Evolutionary conservation across 352 stramenopile genomes (phyloP).

Genomic region (Nothophytophthora sp.): DNA sequence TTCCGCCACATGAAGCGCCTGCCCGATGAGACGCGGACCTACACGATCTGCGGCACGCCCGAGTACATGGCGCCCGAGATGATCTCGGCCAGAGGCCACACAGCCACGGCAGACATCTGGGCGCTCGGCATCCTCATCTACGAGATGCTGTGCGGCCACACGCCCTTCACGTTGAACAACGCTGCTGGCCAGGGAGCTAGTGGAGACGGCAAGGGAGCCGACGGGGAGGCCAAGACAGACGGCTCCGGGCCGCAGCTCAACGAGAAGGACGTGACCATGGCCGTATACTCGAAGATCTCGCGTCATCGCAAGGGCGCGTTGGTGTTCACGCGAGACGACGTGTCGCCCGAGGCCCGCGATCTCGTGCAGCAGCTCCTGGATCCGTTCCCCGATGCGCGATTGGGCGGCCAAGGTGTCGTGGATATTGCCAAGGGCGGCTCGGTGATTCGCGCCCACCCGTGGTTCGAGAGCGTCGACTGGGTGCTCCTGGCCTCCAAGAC

Average conservation of each 20-base stretch:
- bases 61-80: conserved; percentile 92
- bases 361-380: conserved; percentile 73
- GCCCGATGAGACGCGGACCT: conserved; percentile 77
- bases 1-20: conserved; percentile 88
- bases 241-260: conserved; percentile 38
- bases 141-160: conserved; percentile 84
- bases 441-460: conserved; percentile 77
- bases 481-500: conserved; percentile 77
- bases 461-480: conserved; percentile 83
- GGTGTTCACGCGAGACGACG: conserved; percentile 48
- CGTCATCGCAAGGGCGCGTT: conserved; percentile 68
- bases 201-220: conserved; percentile 1
- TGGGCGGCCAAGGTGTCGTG: conserved; percentile 73
- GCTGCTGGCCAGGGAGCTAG: too few relatives aligned
- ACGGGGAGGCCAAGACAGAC: conserved; percentile 49
- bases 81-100: conserved; percentile 83
- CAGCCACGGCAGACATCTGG: conserved; percentile 81
- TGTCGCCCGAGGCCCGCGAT: conserved; percentile 56
- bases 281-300: conserved; percentile 87
- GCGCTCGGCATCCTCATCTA: conserved; percentile 86
- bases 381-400: conserved; percentile 62
- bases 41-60: conserved; percentile 88
- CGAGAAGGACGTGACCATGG: conserved; percentile 85
- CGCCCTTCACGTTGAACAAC: conserved; percentile 59
- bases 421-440: conserved; percentile 81